These are phyloP conservation scores for Acrasis kona DNA, from an alignment of 78 protist species.

Conservation along the genomic window DNA sequence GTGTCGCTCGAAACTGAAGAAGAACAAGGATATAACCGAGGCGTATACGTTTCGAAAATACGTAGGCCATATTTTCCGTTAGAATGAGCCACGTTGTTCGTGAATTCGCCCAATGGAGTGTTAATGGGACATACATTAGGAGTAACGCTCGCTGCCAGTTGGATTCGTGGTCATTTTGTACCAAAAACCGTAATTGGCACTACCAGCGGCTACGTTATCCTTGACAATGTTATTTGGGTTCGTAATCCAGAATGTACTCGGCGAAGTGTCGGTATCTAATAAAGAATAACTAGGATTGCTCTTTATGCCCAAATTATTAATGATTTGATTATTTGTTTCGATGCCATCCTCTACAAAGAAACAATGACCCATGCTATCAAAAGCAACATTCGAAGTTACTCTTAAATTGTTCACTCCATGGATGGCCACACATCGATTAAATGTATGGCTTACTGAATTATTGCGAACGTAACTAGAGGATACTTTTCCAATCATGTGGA, in stretches of 20 bases:
- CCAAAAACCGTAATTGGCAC: conserved; percentile 19
- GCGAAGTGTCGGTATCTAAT: conserved; percentile 4
- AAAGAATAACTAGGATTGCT: neutral
- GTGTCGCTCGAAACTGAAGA: neutral
- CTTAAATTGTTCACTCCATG: conserved; percentile 10
- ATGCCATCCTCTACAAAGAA: conserved; percentile 24
- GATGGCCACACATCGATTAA: conserved; percentile 3
- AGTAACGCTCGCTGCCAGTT: neutral
- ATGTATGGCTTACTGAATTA: conserved; percentile 1
- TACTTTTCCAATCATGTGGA: neutral
- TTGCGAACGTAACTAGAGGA: neutral
- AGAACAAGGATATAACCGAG: neutral
- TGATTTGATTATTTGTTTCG: neutral
- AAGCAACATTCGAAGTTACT: neutral
- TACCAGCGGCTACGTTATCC: conserved; percentile 32
- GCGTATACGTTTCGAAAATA: neutral
- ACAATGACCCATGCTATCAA: conserved; percentile 3
- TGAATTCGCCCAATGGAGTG: neutral
- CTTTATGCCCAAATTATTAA: conserved; percentile 3
- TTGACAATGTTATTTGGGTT: neutral
- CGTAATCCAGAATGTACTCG: conserved; percentile 24
- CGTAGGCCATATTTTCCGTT: conserved; percentile 8
- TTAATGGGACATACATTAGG: neutral
- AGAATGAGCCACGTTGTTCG: conserved; percentile 13
- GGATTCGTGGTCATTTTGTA: neutral